Conservation (phyloP, 768 basidiomycete genomes). For the Boletus subparvulus region DNA sequence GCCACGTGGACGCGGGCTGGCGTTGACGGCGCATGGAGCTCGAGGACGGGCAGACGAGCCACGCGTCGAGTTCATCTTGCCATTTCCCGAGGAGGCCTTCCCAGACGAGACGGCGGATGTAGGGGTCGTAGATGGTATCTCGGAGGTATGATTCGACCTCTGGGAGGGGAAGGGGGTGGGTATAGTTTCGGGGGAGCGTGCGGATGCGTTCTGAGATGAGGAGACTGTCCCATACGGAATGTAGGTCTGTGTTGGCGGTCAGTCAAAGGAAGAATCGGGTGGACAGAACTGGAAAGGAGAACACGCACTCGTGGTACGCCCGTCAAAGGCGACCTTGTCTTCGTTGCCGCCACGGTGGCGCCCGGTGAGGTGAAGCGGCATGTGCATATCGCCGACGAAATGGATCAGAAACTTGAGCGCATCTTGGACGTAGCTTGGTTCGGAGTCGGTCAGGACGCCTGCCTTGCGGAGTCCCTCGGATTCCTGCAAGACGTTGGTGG, state of each 20-base stretch:
- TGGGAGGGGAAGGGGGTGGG: slow-evolving; percentile 63
- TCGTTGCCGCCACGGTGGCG: slow-evolving; percentile 87
- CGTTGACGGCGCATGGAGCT: slow-evolving; percentile 1
- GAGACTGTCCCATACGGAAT: slow-evolving; percentile 83
- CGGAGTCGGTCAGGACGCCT: slow-evolving; percentile 6
- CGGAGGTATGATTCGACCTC: slow-evolving; percentile 66
- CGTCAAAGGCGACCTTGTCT: slow-evolving; percentile 71
- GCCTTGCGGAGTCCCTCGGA: slow-evolving; percentile 35
- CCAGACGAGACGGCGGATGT: slow-evolving; percentile 82
- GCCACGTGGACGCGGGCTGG: slow-evolving; percentile 24
- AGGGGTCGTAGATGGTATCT: slow-evolving; percentile 84
- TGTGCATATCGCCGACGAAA: slow-evolving; percentile 91
- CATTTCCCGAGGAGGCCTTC: slow-evolving; percentile 79
- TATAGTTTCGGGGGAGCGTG: slow-evolving; percentile 72
- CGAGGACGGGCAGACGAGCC: slow-evolving; percentile 64
- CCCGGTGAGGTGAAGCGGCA: slow-evolving; percentile 89
- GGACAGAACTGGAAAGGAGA: no score
- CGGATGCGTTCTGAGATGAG: slow-evolving; percentile 84
- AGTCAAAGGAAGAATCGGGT: not conserved
- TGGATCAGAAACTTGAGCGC: slow-evolving; percentile 93
- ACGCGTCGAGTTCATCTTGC: slow-evolving; percentile 54
- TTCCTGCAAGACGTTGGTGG: slow-evolving; percentile 58
- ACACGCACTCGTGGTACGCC: slow-evolving; percentile 64
- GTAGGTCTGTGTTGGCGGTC: slow-evolving; percentile 53
- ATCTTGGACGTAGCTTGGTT: slow-evolving; percentile 54